Base-by-base conservation (phyloP, 2,329 filamentous ascomycete species). In the Helotiales sp. region DNA sequence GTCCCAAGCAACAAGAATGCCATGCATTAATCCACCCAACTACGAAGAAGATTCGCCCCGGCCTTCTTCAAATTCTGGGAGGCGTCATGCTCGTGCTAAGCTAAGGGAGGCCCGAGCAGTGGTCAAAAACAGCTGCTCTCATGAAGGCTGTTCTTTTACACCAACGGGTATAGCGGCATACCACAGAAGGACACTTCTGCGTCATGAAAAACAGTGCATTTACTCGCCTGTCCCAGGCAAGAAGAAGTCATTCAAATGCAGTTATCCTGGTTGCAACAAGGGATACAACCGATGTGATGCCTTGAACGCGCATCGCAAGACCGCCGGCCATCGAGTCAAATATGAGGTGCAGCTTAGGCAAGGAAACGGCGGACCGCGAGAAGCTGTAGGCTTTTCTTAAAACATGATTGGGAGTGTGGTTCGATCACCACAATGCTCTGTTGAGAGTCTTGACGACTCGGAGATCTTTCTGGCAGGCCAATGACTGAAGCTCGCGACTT, bases 381-480 rank as follows among this genome's bases (percentile, higher is more conserved):
- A 42, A 10, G 22, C 5, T 12, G 10, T 44, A 24, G 19, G 22
- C 5, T 25, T 44, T 15, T 24, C 27, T 5, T 25, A 25, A 44
- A 15, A 44, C 6, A 34, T 44, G 22, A n/a, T 27, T 44, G 22
- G 22, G 40, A 44, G 27, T 25, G 19, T 27, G 22, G 40, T 12
- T 44, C 15, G n/a, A 19, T 8, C 5, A 2, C 3, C 19, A 27
- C 22, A 12, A 25, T 12, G n/a, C n/a, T n/a, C n/a, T 24, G 22
- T 44, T 27, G 38, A 42, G n/a, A 44, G 40, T 44, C 22, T 44
- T 44, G 40, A 44, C 27, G 40, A 44, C 40, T 44, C 22, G 12
- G 5, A 22, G 9, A 48, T 48, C 25, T 48, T 48, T 48, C 46
- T 48, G 46, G 46, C 46, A 48, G 46, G 46, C 46, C 46, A 48